Percentiles rank a stretch among this genome's conserved stretches.
Evolutionary conservation across 495 filamentous ascomycete genomes (phyloP).

Genomic region (Penicillium desertorum): DNA sequence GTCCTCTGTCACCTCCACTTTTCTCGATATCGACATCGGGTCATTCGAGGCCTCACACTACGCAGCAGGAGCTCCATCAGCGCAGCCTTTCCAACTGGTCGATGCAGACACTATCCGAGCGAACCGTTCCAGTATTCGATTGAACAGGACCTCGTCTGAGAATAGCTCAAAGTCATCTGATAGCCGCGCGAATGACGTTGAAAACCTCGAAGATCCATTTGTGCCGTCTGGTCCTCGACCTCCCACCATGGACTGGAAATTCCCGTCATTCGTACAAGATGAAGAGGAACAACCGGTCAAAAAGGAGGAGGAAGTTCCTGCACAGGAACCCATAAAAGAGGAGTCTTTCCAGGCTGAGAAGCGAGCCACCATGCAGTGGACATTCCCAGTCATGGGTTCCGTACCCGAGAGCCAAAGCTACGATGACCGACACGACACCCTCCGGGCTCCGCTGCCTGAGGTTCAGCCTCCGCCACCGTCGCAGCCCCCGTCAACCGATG

Average conservation of each 20-base stretch:
- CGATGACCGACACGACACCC: constrained; percentile 36
- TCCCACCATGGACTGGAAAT: constrained; percentile 53
- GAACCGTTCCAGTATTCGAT: constrained; percentile 44
- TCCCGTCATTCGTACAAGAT: constrained; percentile 37
- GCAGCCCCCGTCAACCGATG: constrained; percentile 21
- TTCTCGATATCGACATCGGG: constrained; percentile 50
- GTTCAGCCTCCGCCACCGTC: constrained; percentile 10
- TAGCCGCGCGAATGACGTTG: constrained; percentile 28
- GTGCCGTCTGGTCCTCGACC: constrained; percentile 43
- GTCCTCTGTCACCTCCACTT: constrained; percentile 49
- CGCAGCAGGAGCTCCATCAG: constrained; percentile 43
- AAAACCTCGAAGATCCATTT: constrained; percentile 31
- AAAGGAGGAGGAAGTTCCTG: constrained; percentile 19
- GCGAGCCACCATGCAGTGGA: constrained; percentile 47
- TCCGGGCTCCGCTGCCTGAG: constrained; percentile 33
- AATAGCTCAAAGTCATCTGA: constrained; percentile 35
- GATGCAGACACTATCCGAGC: constrained; percentile 53
- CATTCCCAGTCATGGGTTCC: constrained; percentile 46
- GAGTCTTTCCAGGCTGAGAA: constrained; percentile 32
- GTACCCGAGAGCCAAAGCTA: constrained; percentile 18
- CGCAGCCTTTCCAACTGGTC: constrained; percentile 49
- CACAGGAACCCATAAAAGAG: constrained; percentile 16
- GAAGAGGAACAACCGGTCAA: constrained; percentile 26
- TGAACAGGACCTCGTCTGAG: constrained; percentile 40
- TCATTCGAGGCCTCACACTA: constrained; percentile 51